Evolutionary conservation across 2,329 filamentous ascomycete species (phyloP), one percentile per base, ranked within the genome.

Genomic region (Trichocomaceae sp.): DNA sequence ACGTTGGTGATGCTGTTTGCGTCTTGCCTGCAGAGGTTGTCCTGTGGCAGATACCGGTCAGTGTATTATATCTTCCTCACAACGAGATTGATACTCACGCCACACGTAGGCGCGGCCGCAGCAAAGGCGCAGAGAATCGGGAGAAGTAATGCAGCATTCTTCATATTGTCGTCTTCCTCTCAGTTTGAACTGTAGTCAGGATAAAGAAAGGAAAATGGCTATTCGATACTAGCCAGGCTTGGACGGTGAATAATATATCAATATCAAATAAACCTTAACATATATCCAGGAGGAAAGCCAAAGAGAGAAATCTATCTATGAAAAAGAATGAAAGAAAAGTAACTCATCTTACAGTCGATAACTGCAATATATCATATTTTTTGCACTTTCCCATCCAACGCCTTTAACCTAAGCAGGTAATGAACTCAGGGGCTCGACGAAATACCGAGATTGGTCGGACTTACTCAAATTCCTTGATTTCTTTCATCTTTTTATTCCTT

Each of bases 181-280:
- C 4, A 29, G 3, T 29, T 20, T 8, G 15, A 41, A 41, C 20
- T 9, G 17, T n/a, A n/a, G n/a, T n/a, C n/a, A n/a, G n/a, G n/a
- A n/a, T n/a, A n/a, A n/a, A 22, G 17, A 22, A n/a, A 42, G 22
- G 2, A 17, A 19, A 41, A 41, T 9, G 39, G 10, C 39, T 42
- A 42, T 42, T 42, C 39, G 39, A 42, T 42, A 67, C 5, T 35
- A 33, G 17, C 31, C 47, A 20, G n/a, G 37, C 8, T 29, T 42
- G 39, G 39, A 42, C 39, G 39, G 19, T 42, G 39, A 26, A 26
- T 26, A 26, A 26, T 26, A 19, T 41, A 20, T 19, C 10, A 42
- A 12, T 19, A 29, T 29, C 5, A 29, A 29, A 29, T 8, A 29
- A 26, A 9, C 26, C 26, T 29, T 29, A 2, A 8, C 5, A 2